A percentile compares a stretch with the other conserved stretches of the same genome.
phyloP scores from a whole-genome alignment of 1,284 basidiomycete species.

The Malassezia psittaci region DNA sequence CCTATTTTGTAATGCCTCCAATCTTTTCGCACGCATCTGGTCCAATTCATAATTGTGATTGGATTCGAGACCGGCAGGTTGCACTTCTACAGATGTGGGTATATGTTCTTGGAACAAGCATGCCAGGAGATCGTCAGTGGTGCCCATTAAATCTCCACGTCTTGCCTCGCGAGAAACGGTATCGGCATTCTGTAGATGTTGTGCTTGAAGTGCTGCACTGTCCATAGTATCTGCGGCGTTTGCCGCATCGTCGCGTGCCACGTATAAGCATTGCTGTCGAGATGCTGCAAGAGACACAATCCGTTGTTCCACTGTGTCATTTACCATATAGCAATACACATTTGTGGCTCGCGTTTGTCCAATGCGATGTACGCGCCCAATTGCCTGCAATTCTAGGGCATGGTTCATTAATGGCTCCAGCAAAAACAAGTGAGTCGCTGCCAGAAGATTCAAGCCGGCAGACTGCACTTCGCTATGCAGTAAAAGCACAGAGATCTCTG shows the following conservation, averaged over 20 bases:
- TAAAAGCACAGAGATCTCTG: constrained; percentile 28
- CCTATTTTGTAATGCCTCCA: background rate
- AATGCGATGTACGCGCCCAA: constrained; percentile 41
- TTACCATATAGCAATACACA: constrained; percentile 36
- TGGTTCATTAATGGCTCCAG: constrained; percentile 42
- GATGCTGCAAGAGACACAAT: constrained; percentile 27
- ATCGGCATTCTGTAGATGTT: constrained; percentile 17
- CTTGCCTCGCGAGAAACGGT: constrained; percentile 13
- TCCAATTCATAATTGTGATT: background rate
- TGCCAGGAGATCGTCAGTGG: constrained; percentile 25
- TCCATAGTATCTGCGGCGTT: constrained; percentile 3
- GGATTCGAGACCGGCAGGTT: too few species aligned
- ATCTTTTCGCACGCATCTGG: background rate
- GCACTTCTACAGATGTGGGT: background rate
- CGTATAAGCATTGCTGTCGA: constrained; percentile 29
- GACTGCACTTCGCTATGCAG: constrained; percentile 43
- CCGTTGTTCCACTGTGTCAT: constrained; percentile 37
- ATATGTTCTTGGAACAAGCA: constrained; percentile 28
- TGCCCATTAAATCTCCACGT: constrained; percentile 26
- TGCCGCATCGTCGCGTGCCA: constrained; percentile 11
- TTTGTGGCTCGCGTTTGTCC: constrained; percentile 34
- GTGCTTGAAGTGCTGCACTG: constrained; percentile 15
- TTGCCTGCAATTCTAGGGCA: constrained; percentile 37
- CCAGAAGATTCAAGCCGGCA: constrained; percentile 35
- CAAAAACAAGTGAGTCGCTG: constrained; percentile 35